Percentiles rank a stretch among this genome's conserved stretches.
Evolutionary conservation across 2,329 filamentous ascomycete genomes (phyloP).

Genomic region (Chaetothyriales sp.): DNA sequence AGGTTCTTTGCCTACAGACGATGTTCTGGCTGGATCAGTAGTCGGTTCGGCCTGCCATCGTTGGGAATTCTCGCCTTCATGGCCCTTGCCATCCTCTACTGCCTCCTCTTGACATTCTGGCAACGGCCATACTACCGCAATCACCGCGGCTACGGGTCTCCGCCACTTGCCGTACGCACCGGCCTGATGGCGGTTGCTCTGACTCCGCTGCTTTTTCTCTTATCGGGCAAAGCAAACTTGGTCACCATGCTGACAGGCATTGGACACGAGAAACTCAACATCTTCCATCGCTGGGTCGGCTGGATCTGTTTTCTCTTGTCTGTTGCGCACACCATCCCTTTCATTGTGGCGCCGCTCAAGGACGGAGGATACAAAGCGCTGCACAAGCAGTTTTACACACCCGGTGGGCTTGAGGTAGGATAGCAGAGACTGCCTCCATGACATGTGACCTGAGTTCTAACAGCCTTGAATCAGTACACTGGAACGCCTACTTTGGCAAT

Average conservation of each 20-base stretch:
- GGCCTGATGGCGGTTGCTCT: slow-evolving; percentile 19
- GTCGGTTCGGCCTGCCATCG: slow-evolving; percentile 5
- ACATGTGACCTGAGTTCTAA: not conserved
- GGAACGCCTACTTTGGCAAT: slow-evolving; percentile 10
- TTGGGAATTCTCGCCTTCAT: slow-evolving; percentile 5
- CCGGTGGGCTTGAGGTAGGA: slow-evolving; percentile 4
- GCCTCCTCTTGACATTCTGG: slow-evolving; percentile 4
- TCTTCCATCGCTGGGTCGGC: slow-evolving; percentile 15
- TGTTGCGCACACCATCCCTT: slow-evolving; percentile 17
- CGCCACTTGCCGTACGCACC: slow-evolving; percentile 13
- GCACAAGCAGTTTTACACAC: slow-evolving; percentile 5
- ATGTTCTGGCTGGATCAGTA: not conserved
- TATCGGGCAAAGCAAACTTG: slow-evolving; percentile 21
- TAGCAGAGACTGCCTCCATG: not conserved
- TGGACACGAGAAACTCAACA: slow-evolving; percentile 20
- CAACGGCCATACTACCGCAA: slow-evolving; percentile 10
- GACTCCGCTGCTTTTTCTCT: slow-evolving; percentile 18
- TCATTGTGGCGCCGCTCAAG: slow-evolving; percentile 7
- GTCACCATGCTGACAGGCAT: slow-evolving; percentile 20
- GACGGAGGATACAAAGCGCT: slow-evolving; percentile 10
- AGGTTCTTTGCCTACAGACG: slow-evolving; percentile 6
- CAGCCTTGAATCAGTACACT: slow-evolving; percentile 5
- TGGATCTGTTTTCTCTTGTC: slow-evolving; percentile 13
- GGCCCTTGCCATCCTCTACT: not conserved
- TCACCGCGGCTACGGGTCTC: slow-evolving; percentile 8